Conservation (phyloP, 192 early-diverging fungal species). For the Geranomyces variabilis region DNA sequence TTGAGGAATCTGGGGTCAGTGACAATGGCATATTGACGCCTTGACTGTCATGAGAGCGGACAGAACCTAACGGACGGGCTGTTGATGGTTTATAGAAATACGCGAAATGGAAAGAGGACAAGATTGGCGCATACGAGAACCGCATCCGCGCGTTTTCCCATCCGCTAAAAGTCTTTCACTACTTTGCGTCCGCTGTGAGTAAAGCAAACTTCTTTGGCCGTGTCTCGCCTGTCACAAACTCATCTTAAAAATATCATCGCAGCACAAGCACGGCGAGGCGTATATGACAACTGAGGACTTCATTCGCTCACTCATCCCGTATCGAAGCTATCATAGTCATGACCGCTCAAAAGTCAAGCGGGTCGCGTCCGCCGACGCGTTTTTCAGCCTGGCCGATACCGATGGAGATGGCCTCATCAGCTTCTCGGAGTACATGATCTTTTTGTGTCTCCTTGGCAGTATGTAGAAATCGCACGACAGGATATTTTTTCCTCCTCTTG, state of each 20-base stretch:
- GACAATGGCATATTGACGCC: too few relatives aligned
- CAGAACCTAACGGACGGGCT: too few relatives aligned
- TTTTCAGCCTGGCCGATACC: conserved; percentile 43
- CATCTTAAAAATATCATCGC: conserved; percentile 7
- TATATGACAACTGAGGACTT: conserved; percentile 51
- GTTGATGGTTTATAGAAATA: conserved; percentile 1
- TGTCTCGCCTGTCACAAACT: background rate
- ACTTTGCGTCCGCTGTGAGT: conserved; percentile 42
- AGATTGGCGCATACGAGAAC: conserved; percentile 37
- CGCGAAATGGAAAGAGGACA: conserved; percentile 32
- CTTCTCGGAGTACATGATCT: conserved; percentile 46
- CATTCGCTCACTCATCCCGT: conserved; percentile 42
- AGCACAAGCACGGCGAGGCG: conserved; percentile 36
- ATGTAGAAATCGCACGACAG: background rate
- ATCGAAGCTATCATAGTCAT: conserved; percentile 19
- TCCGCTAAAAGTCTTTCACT: conserved; percentile 45
- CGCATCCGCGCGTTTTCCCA: conserved; percentile 39
- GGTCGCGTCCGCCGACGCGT: conserved; percentile 40
- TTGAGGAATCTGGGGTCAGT: background rate
- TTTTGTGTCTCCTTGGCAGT: conserved; percentile 41
- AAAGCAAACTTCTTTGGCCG: background rate
- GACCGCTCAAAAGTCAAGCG: conserved; percentile 8
- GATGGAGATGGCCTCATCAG: conserved; percentile 47
- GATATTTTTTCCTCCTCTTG: background rate
- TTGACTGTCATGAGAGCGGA: too few relatives aligned